Percentiles rank a stretch among this genome's conserved stretches.
phyloP scores from a whole-genome alignment of 2,329 filamentous ascomycete species.

The Botrytis hyacinthi region DNA sequence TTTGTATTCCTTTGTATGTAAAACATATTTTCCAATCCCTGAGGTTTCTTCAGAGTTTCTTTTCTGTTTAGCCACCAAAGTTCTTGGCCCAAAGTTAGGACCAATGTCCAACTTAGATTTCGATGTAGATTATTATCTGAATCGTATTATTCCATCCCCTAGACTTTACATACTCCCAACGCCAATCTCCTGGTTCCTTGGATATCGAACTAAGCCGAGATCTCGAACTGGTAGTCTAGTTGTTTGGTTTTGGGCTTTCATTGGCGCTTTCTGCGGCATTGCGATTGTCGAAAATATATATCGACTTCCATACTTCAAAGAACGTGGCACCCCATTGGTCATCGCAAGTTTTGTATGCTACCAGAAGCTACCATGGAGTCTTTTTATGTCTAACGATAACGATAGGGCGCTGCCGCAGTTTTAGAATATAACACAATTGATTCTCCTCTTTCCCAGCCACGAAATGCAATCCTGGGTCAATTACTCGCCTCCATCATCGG shows the following conservation, averaged over 20 bases:
- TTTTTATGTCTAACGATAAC: constrained; percentile 8
- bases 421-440: constrained; percentile 71
- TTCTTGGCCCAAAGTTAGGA: constrained; percentile 7
- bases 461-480: constrained; percentile 68
- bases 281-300: constrained; percentile 58
- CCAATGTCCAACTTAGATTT: constrained; percentile 43
- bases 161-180: constrained; percentile 63
- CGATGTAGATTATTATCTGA: constrained; percentile 75
- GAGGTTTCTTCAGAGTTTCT: neutral
- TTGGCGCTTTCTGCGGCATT: constrained; percentile 63
- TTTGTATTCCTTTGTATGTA: neutral
- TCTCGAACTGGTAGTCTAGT: constrained; percentile 54
- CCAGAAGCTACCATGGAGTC: neutral
- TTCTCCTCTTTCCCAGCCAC: constrained; percentile 70
- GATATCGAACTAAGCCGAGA: constrained; percentile 49
- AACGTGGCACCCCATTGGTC: constrained; percentile 56
- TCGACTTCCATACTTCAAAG: constrained; percentile 51
- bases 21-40: neutral
- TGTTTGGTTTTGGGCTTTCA: constrained; percentile 59
- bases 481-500: constrained; percentile 60
- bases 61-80: neutral
- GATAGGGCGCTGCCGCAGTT: constrained; percentile 66
- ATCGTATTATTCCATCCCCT: constrained; percentile 66
- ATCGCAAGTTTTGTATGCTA: constrained; percentile 68
- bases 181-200: constrained; percentile 66